phyloP scores from a whole-genome alignment of 495 filamentous ascomycete genomes.

The Podospora conica region DNA sequence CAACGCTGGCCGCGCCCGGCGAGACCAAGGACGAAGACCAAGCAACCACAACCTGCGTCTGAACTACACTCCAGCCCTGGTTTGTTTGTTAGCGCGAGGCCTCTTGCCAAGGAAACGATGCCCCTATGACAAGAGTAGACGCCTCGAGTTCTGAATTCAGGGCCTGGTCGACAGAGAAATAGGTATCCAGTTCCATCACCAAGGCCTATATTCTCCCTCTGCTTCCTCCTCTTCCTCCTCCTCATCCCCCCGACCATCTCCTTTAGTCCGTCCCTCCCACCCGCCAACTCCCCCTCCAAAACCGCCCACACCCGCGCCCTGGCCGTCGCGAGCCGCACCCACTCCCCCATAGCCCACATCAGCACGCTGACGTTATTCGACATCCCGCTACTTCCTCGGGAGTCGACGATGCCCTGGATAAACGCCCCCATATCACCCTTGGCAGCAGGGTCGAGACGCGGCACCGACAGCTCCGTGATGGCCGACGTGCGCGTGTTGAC shows the following conservation, averaged over 20 bases:
- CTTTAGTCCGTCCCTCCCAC: constrained; percentile 20
- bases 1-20: too few relatives aligned
- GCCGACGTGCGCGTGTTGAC: constrained; percentile 38
- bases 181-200: too few relatives aligned
- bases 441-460: constrained; percentile 37
- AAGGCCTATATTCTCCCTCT: too few relatives aligned
- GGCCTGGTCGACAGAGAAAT: too few relatives aligned
- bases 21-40: too few relatives aligned
- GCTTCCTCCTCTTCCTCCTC: constrained; percentile 17
- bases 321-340: constrained; percentile 40
- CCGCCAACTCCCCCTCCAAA: constrained; percentile 35
- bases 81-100: too few relatives aligned
- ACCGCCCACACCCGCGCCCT: constrained; percentile 44
- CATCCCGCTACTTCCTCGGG: constrained; percentile 23
- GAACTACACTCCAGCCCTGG: too few relatives aligned
- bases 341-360: constrained; percentile 49
- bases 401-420: constrained; percentile 27
- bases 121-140: too few relatives aligned
- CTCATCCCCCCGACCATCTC: constrained; percentile 25
- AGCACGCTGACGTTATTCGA: constrained; percentile 41
- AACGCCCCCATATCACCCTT: constrained; percentile 38
- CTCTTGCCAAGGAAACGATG: too few relatives aligned
- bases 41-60: too few relatives aligned
- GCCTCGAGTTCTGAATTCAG: too few relatives aligned
- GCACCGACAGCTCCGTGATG: constrained; percentile 35